phyloP scores from a whole-genome alignment of 345 rosid species.

The Brassica juncea region DNA sequence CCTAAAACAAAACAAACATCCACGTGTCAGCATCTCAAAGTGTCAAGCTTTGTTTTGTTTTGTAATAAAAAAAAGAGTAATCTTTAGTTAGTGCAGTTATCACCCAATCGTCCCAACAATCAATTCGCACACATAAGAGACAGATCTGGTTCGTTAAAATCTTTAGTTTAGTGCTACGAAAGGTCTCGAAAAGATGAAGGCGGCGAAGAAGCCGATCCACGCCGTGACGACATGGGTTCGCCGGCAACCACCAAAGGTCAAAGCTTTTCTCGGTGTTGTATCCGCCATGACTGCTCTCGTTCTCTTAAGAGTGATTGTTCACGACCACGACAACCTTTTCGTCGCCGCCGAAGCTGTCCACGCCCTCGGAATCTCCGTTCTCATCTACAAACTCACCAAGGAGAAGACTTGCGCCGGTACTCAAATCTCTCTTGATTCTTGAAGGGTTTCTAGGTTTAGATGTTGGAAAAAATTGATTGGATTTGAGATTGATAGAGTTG shows the following conservation, averaged over 20 bases:
- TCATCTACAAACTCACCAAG: slow-evolving; percentile 83
- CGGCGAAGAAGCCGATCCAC: slow-evolving; percentile 61
- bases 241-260: slow-evolving; percentile 86
- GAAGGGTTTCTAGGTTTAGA: background rate
- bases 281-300: slow-evolving; percentile 73
- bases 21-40: background rate
- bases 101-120: background rate
- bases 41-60: background rate
- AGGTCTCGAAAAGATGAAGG: slow-evolving; percentile 48
- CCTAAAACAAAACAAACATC: background rate
- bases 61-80: background rate
- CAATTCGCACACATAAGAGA: background rate
- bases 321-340: slow-evolving; percentile 89
- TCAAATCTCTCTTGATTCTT: background rate
- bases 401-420: slow-evolving; percentile 91
- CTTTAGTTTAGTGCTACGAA: background rate
- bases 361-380: slow-evolving; percentile 79
- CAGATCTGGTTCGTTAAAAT: background rate
- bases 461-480: background rate
- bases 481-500: slow-evolving; percentile 5
- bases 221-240: slow-evolving; percentile 75
- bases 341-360: slow-evolving; percentile 92
- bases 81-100: background rate
- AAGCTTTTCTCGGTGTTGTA: slow-evolving; percentile 63
- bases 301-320: slow-evolving; percentile 70